Conservation (phyloP, 2,329 filamentous ascomycete genomes). For the Plectosphaerella plurivora region DNA sequence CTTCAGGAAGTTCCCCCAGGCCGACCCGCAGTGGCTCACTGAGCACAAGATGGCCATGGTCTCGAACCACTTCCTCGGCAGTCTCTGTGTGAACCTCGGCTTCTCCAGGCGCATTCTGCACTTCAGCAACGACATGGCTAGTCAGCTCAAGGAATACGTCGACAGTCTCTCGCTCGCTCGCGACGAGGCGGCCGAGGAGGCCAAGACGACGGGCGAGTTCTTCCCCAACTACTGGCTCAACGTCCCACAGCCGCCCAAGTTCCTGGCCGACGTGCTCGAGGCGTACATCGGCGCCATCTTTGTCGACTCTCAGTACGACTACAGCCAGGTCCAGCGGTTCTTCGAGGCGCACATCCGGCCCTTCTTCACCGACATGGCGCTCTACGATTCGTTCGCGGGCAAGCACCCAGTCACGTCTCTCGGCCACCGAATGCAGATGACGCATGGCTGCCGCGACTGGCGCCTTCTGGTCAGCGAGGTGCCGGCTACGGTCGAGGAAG, state of each 20-base stretch:
- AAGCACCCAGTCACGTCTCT: constrained; percentile 80
- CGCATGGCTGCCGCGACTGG: constrained; percentile 61
- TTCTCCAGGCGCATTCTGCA: constrained; percentile 70
- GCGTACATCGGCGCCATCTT: constrained; percentile 87
- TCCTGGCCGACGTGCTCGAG: constrained; percentile 81
- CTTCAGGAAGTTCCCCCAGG: constrained; percentile 69
- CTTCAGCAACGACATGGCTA: constrained; percentile 39
- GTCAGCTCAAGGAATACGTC: constrained; percentile 50
- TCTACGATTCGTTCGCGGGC: constrained; percentile 84
- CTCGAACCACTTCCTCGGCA: constrained; percentile 88
- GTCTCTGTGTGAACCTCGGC: constrained; percentile 70
- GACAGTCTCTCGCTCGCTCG: constrained; percentile 50
- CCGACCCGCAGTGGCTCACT: constrained; percentile 93
- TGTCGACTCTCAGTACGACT: constrained; percentile 82
- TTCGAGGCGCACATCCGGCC: constrained; percentile 69
- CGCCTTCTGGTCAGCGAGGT: constrained; percentile 50
- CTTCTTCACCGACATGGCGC: constrained; percentile 79
- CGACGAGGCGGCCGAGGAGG: constrained; percentile 25
- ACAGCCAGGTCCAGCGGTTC: constrained; percentile 66
- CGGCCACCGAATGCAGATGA: constrained; percentile 55
- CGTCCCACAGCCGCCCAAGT: constrained; percentile 63
- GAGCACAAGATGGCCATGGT: constrained; percentile 99
- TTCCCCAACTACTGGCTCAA: constrained; percentile 66
- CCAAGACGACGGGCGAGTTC: constrained; percentile 31
- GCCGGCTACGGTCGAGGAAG: constrained; percentile 33